Percentiles rank a stretch among this genome's conserved stretches.
These are phyloP conservation scores for Zalaria obscura DNA, from an alignment of 2,329 filamentous ascomycete species.

Conservation along the genomic window DNA sequence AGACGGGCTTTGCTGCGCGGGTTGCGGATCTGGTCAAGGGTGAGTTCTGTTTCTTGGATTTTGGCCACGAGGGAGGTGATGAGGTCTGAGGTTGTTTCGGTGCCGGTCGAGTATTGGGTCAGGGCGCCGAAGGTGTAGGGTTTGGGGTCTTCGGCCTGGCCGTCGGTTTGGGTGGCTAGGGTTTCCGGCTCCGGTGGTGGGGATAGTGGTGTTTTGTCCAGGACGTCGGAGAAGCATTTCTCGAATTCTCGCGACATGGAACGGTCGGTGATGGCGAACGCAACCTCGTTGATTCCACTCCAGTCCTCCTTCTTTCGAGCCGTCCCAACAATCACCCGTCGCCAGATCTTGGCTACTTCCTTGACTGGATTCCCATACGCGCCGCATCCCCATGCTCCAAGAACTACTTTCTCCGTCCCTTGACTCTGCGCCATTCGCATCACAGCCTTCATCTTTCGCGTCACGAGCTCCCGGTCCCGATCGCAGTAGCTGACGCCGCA, in stretches of 20 bases:
- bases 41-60: conserved; percentile 18
- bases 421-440: conserved; percentile 36
- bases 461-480: conserved; percentile 35
- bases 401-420: conserved; percentile 35
- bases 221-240: conserved; percentile 27
- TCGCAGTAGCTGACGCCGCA: conserved; percentile 28
- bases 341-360: conserved; percentile 45
- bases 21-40: conserved; percentile 18
- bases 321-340: conserved; percentile 24
- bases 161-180: neutral
- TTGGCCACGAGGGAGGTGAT: conserved; percentile 13
- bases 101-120: neutral
- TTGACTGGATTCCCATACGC: conserved; percentile 47
- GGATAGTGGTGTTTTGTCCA: conserved; percentile 8
- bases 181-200: conserved; percentile 5
- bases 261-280: conserved; percentile 43
- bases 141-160: neutral
- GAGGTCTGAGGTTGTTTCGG: conserved; percentile 1
- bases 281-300: conserved; percentile 35
- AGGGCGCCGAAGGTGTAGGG: neutral
- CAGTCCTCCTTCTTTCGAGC: conserved; percentile 19
- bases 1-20: conserved; percentile 14
- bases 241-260: conserved; percentile 40
- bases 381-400: conserved; percentile 53
- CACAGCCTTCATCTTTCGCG: conserved; percentile 43